Evolutionary conservation across 768 basidiomycete genomes (phyloP).

Genomic region (Rhodotorula babjevae): DNA sequence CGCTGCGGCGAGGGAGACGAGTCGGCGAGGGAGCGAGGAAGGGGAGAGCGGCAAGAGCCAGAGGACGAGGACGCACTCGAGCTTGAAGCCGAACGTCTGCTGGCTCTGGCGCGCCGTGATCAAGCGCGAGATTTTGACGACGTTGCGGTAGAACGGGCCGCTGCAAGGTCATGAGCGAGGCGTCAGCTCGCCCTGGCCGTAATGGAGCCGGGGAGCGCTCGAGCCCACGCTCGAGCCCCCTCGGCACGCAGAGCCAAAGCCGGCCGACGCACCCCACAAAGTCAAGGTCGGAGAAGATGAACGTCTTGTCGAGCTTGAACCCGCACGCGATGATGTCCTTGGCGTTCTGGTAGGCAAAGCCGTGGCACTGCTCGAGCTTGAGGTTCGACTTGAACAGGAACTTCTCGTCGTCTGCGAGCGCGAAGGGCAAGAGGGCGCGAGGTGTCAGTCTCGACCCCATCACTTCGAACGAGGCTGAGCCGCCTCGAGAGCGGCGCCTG

Average conservation of each 20-base stretch:
- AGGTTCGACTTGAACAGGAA: slow-evolving; percentile 95
- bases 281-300: slow-evolving; percentile 90
- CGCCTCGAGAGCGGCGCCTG: too few relatives aligned
- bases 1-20: slow-evolving; percentile 53
- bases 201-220: too few relatives aligned
- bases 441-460: background rate
- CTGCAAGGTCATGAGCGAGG: slow-evolving; percentile 45
- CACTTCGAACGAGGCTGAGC: too few relatives aligned
- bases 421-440: background rate
- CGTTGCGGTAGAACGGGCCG: slow-evolving; percentile 88
- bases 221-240: too few relatives aligned
- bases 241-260: background rate
- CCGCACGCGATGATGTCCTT: slow-evolving; percentile 95
- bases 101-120: slow-evolving; percentile 90
- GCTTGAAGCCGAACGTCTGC: slow-evolving; percentile 92
- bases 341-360: slow-evolving; percentile 79
- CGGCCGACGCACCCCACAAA: slow-evolving; percentile 60
- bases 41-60: too few relatives aligned
- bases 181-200: too few relatives aligned
- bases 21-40: too few relatives aligned
- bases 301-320: slow-evolving; percentile 83
- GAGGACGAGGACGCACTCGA: slow-evolving; percentile 63
- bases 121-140: slow-evolving; percentile 84
- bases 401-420: slow-evolving; percentile 81
- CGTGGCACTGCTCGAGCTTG: slow-evolving; percentile 78